phyloP scores from a whole-genome alignment of 1,284 basidiomycete species.

The Wolfiporia cocos region DNA sequence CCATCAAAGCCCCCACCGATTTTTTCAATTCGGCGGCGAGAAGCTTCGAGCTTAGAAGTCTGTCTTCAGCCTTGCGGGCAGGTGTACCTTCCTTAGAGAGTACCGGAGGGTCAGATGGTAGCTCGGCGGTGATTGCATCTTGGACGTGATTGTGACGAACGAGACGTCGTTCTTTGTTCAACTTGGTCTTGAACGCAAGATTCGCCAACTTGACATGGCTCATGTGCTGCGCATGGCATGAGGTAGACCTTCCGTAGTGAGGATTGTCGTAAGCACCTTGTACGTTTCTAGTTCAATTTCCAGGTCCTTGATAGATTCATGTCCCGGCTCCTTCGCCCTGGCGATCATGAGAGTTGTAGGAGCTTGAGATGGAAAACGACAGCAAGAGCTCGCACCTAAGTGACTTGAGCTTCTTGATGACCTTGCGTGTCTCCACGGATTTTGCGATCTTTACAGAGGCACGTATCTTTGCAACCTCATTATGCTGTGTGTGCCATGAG shows the following conservation, averaged over 20 bases:
- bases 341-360: conserved; percentile 1
- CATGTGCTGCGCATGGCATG: conserved; percentile 38
- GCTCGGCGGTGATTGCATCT: conserved; percentile 37
- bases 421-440: conserved; percentile 77
- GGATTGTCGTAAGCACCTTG: conserved; percentile 45
- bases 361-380: too few species aligned
- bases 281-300: conserved; percentile 66
- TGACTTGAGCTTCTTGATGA: conserved; percentile 75
- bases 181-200: conserved; percentile 61
- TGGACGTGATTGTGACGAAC: conserved; percentile 39
- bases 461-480: conserved; percentile 58
- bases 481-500: too few species aligned
- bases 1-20: conserved; percentile 45
- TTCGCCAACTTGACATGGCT: conserved; percentile 54
- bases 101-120: conserved; percentile 27
- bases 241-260: not conserved
- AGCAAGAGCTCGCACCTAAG: conserved; percentile 47
- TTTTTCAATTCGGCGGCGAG: conserved; percentile 56
- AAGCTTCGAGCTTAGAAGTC: conserved; percentile 72
- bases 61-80: conserved; percentile 60
- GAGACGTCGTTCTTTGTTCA: conserved; percentile 67
- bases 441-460: conserved; percentile 79
- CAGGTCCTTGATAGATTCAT: conserved; percentile 41
- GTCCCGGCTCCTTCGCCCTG: conserved; percentile 34
- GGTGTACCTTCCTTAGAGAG: conserved; percentile 36